Conservation (phyloP, 2,329 filamentous ascomycete species). For the Hymenoscyphus infarciens region DNA sequence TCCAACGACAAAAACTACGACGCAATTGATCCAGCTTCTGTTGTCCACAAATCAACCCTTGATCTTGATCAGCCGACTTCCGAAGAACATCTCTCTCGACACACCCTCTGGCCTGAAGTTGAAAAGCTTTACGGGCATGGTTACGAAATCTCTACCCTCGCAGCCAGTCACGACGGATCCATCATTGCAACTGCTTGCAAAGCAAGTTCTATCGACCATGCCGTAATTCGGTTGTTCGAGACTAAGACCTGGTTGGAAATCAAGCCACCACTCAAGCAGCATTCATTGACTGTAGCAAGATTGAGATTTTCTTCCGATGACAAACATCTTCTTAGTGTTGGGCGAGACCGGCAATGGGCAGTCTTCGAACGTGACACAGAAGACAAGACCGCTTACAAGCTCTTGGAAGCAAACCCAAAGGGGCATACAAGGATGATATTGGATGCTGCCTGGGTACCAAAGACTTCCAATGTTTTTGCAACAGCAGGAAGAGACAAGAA, state of each 20-base stretch:
- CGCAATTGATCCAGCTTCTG: slow-evolving; percentile 51
- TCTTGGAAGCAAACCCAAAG: slow-evolving; percentile 68
- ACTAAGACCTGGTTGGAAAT: slow-evolving; percentile 85
- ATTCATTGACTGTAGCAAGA: slow-evolving; percentile 80
- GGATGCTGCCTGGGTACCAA: slow-evolving; percentile 74
- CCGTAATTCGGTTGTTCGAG: slow-evolving; percentile 88
- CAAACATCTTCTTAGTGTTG: slow-evolving; percentile 75
- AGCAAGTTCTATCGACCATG: slow-evolving; percentile 88
- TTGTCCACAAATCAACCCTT: slow-evolving; percentile 58
- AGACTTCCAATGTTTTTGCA: slow-evolving; percentile 57
- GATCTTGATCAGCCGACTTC: slow-evolving; percentile 72
- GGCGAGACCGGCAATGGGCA: slow-evolving; percentile 87
- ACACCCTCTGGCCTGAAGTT: slow-evolving; percentile 91
- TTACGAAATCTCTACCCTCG: slow-evolving; percentile 89
- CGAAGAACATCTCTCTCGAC: slow-evolving; percentile 83
- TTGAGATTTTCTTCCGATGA: slow-evolving; percentile 78
- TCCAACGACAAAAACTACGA: slow-evolving; percentile 48
- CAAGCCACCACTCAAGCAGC: slow-evolving; percentile 75
- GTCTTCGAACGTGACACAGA: slow-evolving; percentile 60
- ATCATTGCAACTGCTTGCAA: slow-evolving; percentile 89
- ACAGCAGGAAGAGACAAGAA: slow-evolving; percentile 89
- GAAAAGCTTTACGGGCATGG: slow-evolving; percentile 98
- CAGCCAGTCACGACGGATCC: slow-evolving; percentile 68
- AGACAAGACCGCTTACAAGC: slow-evolving; percentile 46
- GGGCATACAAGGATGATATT: slow-evolving; percentile 92